Percentiles rank a stretch among this genome's conserved stretches.
These are phyloP conservation scores for Parascedosporium putredinis DNA, from an alignment of 2,329 filamentous ascomycete genomes.

Conservation along the genomic window DNA sequence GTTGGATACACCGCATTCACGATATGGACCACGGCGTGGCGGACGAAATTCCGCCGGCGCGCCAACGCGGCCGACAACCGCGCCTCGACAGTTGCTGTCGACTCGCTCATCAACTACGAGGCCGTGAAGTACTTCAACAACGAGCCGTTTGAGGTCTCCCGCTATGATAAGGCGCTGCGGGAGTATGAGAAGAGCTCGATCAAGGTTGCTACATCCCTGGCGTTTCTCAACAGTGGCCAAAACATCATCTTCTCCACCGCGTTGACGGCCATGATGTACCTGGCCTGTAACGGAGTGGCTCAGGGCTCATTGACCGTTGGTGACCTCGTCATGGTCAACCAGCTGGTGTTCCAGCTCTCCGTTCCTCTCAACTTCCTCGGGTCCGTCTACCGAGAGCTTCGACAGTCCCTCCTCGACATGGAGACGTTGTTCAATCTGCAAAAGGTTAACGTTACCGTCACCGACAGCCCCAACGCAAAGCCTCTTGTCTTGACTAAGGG, in stretches of 20 bases:
- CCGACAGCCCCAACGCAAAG: slow-evolving; percentile 64
- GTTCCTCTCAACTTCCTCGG: slow-evolving; percentile 95
- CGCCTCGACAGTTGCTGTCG: slow-evolving; percentile 88
- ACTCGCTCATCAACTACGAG: slow-evolving; percentile 97
- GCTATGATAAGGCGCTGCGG: slow-evolving; percentile 79
- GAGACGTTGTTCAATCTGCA: slow-evolving; percentile 96
- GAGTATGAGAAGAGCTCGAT: slow-evolving; percentile 91
- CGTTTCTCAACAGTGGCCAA: slow-evolving; percentile 87
- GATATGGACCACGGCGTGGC: slow-evolving; percentile 91
- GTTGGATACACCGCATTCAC: slow-evolving; percentile 92
- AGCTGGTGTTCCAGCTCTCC: slow-evolving; percentile 94
- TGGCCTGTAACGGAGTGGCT: slow-evolving; percentile 83
- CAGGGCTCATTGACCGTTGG: slow-evolving; percentile 75
- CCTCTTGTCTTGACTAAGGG: slow-evolving; percentile 62
- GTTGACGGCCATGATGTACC: slow-evolving; percentile 95
- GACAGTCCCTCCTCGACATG: slow-evolving; percentile 95
- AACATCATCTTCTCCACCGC: slow-evolving; percentile 95
- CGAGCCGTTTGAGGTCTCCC: slow-evolving; percentile 81
- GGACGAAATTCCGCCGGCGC: slow-evolving; percentile 90
- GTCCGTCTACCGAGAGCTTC: slow-evolving; percentile 92
- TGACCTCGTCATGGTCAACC: slow-evolving; percentile 97
- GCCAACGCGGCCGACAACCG: slow-evolving; percentile 95
- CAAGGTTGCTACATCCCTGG: slow-evolving; percentile 88
- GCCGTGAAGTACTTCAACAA: slow-evolving; percentile 99
- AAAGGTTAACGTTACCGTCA: slow-evolving; percentile 85